These are phyloP conservation scores for Gymnopus androsaceus DNA, from an alignment of 1,284 basidiomycete species.

Conservation along the genomic window DNA sequence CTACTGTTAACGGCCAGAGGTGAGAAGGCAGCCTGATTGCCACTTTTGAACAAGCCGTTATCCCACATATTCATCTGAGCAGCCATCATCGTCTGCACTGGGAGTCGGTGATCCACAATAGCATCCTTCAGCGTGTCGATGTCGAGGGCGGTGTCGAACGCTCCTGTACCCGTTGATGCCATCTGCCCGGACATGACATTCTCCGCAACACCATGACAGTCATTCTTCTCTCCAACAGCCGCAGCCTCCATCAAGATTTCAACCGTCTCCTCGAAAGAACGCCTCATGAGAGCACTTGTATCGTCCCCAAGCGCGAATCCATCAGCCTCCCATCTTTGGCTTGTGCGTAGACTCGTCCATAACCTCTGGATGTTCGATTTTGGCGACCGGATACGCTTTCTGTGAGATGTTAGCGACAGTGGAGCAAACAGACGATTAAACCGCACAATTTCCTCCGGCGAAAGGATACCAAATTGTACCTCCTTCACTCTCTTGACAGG, in stretches of 20 bases:
- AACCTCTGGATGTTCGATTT: conserved; percentile 97
- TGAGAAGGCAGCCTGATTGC: conserved; percentile 87
- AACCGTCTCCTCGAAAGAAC: conserved; percentile 99
- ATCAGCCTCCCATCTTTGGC: conserved; percentile 90
- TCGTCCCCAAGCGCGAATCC: conserved; percentile 99
- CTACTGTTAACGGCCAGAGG: conserved; percentile 89
- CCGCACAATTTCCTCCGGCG: conserved; percentile 98
- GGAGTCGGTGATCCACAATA: conserved; percentile 94
- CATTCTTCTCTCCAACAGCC: conserved; percentile 96
- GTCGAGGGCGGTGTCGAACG: conserved; percentile 95
- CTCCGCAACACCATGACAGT: conserved; percentile 97
- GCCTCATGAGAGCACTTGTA: conserved; percentile 95
- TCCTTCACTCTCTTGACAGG: conserved; percentile 94
- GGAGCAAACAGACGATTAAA: conserved; percentile 16
- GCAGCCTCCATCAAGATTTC: conserved; percentile 99
- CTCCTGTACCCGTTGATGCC: conserved; percentile 96
- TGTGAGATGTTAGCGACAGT: conserved; percentile 36
- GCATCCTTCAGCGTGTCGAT: conserved; percentile 99
- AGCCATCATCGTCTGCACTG: conserved; percentile 83
- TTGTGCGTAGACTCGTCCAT: conserved; percentile 93
- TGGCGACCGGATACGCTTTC: conserved; percentile 98
- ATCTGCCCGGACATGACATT: conserved; percentile 99
- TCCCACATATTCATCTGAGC: conserved; percentile 78
- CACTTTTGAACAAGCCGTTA: conserved; percentile 69
- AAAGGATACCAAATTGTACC: conserved; percentile 99